phyloP scores from a whole-genome alignment of 352 stramenopile species.

The Globisporangium abappressorium region DNA sequence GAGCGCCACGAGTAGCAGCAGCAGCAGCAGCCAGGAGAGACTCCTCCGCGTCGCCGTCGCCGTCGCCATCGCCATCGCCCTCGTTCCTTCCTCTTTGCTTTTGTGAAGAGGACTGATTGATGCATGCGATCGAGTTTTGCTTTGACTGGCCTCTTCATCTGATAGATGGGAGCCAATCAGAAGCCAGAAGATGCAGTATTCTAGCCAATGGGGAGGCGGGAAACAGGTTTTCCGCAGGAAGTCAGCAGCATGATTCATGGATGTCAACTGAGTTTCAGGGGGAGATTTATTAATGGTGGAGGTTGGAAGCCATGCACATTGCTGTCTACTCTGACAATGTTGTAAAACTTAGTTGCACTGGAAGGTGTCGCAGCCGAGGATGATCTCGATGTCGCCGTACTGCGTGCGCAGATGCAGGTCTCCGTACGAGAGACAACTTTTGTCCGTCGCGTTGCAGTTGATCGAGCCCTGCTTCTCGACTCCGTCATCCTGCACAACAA shows the following conservation, averaged over 20 bases:
- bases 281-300: neutral
- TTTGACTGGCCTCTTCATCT: neutral
- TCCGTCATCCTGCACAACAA: conserved; percentile 9
- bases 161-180: neutral
- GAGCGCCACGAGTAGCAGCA: conserved; percentile 2
- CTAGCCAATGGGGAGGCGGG: neutral
- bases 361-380: conserved; percentile 66
- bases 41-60: neutral
- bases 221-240: neutral
- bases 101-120: neutral
- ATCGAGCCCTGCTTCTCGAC: conserved; percentile 58
- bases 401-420: conserved; percentile 60
- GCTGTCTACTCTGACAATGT: neutral
- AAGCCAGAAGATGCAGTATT: neutral
- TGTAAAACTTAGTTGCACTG: conserved; percentile 38
- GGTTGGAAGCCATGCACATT: neutral
- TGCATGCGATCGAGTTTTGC: neutral
- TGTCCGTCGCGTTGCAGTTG: conserved; percentile 51
- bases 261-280: neutral
- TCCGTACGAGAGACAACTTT: conserved; percentile 61
- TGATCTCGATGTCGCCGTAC: conserved; percentile 62
- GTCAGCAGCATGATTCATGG: neutral
- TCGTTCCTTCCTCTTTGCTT: neutral
- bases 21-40: neutral
- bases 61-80: neutral